Evolutionary conservation across 768 basidiomycete genomes (phyloP).

Genomic region (Suillus discolor): DNA sequence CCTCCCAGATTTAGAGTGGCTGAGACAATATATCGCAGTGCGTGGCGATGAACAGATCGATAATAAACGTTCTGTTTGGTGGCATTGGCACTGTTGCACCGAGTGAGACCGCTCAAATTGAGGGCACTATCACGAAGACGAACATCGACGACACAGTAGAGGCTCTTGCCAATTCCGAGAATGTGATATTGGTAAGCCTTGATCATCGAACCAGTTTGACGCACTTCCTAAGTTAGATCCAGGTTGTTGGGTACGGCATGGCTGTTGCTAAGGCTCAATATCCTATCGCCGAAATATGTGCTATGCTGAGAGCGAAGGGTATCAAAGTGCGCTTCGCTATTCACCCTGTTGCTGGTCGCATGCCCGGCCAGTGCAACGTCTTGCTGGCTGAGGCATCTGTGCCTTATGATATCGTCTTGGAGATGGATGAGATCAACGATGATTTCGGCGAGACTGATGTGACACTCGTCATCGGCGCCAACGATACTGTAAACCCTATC

Average conservation of each 20-base stretch:
- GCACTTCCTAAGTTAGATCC: constrained; percentile 12
- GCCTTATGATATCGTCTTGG: constrained; percentile 87
- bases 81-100: constrained; percentile 67
- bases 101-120: constrained; percentile 70
- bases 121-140: constrained; percentile 78
- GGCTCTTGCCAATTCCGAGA: constrained; percentile 76
- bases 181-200: constrained; percentile 67
- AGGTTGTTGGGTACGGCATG: constrained; percentile 91
- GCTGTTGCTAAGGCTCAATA: constrained; percentile 92
- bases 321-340: constrained; percentile 86
- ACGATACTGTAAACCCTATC: constrained; percentile 92
- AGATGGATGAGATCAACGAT: constrained; percentile 96
- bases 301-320: constrained; percentile 69
- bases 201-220: not conserved
- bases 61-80: constrained; percentile 85
- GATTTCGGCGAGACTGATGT: constrained; percentile 89
- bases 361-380: constrained; percentile 95
- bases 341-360: constrained; percentile 89
- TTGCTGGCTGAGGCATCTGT: constrained; percentile 88
- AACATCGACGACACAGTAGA: constrained; percentile 83
- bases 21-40: constrained; percentile 50
- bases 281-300: constrained; percentile 73
- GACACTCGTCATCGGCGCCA: constrained; percentile 90
- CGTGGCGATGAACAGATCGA: constrained; percentile 89
- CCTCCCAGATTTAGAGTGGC: not conserved